Evolutionary conservation across 768 basidiomycete species (phyloP).

Genomic region (Hypsizygus marmoreus): DNA sequence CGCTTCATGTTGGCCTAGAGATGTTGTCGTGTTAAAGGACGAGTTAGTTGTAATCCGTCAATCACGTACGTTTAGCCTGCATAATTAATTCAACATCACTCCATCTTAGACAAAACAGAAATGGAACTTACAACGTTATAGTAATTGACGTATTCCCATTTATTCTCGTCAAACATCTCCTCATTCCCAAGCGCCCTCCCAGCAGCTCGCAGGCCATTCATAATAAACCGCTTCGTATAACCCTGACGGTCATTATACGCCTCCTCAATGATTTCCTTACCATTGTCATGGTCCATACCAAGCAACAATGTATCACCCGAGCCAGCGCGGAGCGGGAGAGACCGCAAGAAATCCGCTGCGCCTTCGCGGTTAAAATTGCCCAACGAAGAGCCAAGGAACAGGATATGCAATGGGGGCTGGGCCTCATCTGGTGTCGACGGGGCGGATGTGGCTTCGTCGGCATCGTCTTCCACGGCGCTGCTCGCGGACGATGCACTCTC

Average conservation of each 20-base stretch:
- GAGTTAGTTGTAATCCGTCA: background rate
- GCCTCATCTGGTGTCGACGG: constrained; percentile 51
- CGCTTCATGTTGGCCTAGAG: constrained; percentile 78
- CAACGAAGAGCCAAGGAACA: constrained; percentile 90
- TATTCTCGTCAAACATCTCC: constrained; percentile 56
- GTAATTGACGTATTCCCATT: constrained; percentile 78
- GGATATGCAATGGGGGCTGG: constrained; percentile 67
- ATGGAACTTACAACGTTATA: constrained; percentile 42
- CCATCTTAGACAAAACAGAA: constrained; percentile 1
- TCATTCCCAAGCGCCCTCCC: constrained; percentile 71
- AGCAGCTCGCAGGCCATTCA: constrained; percentile 80
- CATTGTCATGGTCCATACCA: constrained; percentile 88
- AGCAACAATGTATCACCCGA: constrained; percentile 83
- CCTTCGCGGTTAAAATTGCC: constrained; percentile 84
- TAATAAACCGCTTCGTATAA: constrained; percentile 73
- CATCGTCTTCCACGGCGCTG: constrained; percentile 22
- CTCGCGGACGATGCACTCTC: constrained; percentile 22
- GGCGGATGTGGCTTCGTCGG: constrained; percentile 27
- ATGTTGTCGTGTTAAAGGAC: constrained; percentile 2
- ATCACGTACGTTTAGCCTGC: constrained; percentile 22
- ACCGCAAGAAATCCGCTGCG: constrained; percentile 72
- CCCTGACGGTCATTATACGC: constrained; percentile 88
- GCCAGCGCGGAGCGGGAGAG: constrained; percentile 75
- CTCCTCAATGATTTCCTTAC: constrained; percentile 65
- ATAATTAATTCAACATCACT: background rate